Base-by-base conservation (phyloP, 106 monocot genomes). In the Acorus gramineus region DNA sequence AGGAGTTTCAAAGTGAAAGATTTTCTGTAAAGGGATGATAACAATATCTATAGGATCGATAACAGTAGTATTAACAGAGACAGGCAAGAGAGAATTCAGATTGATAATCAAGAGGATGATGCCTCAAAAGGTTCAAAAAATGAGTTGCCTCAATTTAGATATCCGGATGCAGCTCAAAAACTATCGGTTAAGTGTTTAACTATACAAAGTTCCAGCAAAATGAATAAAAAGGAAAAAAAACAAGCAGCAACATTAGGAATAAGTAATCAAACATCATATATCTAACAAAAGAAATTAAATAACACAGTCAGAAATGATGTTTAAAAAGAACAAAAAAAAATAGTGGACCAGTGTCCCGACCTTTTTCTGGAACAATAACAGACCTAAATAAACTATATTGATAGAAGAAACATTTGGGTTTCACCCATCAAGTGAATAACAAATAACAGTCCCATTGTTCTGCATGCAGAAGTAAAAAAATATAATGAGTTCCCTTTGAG, bases 1-100 rank as follows among this genome's bases (percentile, higher is more conserved):
- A 76, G 75, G 84, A 80, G 67, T 74, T 61, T 72, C 67, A 68
- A 68, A 64, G 71, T 47, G 68, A 75, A 55, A 83, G 70, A 76
- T 50, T 60, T 66, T 73, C 47, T 67, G 54, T 66, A 73, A 75
- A 52, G 68, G 78, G 84, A 63, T 66, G 78, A 76, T 62, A 73
- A 79, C 69, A 76, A 53, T 67, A 81, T 28, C 28, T 28, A 28
- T 28, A 28, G 28, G 28, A 28, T 28, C 28, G 28, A 28, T 28
- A 28, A 28, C 28, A 28, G 66, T 47, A 72, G 71, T 73, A 79
- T 74, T 53, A 74, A 73, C 50, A 73, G 66, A 80, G 76, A 78
- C 61, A 80, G 52, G 70, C 68, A 85, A 68, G 74, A 56, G 59
- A 70, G 63, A 77, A 69, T 14, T 63, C 57, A 62, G 48, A 66